Evolutionary conservation across 2,329 filamentous ascomycete species (phyloP).

Genomic region (Xylariales sp.): DNA sequence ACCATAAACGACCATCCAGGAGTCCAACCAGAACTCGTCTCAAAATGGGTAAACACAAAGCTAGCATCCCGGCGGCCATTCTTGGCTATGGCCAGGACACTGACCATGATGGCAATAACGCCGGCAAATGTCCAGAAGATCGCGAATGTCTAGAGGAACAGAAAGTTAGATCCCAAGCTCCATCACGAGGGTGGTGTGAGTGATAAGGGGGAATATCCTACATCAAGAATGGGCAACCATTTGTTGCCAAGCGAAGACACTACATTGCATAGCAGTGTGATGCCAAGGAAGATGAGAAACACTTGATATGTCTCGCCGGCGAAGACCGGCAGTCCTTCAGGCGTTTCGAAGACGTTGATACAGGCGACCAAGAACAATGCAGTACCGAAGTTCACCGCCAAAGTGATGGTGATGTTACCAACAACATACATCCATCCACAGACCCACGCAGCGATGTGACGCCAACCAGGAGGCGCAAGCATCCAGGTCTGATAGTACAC

Average conservation of each 20-base stretch:
- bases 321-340: slow-evolving; percentile 39
- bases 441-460: slow-evolving; percentile 63
- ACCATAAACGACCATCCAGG: slow-evolving; percentile 70
- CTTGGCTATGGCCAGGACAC: slow-evolving; percentile 61
- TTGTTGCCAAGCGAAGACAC: slow-evolving; percentile 64
- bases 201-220: too few relatives aligned
- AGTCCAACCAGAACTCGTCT: slow-evolving; percentile 63
- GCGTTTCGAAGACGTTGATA: slow-evolving; percentile 49
- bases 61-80: slow-evolving; percentile 58
- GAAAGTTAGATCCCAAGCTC: slow-evolving; percentile 8
- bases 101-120: slow-evolving; percentile 60
- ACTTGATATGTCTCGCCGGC: slow-evolving; percentile 57
- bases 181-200: too few relatives aligned
- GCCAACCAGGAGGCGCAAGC: slow-evolving; percentile 58
- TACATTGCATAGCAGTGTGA: slow-evolving; percentile 60
- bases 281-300: slow-evolving; percentile 65
- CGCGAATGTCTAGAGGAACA: slow-evolving; percentile 53
- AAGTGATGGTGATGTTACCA: slow-evolving; percentile 76
- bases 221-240: slow-evolving; percentile 64
- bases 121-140: slow-evolving; percentile 73
- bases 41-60: slow-evolving; percentile 66
- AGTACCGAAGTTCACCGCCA: slow-evolving; percentile 79
- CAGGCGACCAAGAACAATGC: slow-evolving; percentile 57
- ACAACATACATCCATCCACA: slow-evolving; percentile 74
- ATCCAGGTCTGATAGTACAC: slow-evolving; percentile 79